These are phyloP conservation scores for Dioscorea zingiberensis DNA, from an alignment of 106 monocot species.

Conservation along the genomic window DNA sequence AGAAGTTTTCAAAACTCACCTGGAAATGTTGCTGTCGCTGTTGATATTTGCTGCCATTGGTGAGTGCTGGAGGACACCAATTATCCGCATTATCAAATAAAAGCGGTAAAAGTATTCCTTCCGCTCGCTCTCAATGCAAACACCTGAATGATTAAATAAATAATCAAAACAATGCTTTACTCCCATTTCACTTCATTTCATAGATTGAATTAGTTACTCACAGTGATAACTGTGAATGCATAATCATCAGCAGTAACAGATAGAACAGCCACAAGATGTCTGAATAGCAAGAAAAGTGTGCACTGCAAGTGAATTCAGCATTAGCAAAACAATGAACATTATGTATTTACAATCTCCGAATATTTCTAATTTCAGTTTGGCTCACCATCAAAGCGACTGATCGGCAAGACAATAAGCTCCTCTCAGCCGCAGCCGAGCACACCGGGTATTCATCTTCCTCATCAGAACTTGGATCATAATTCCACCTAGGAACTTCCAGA, in stretches of 20 bases:
- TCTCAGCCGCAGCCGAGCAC: slow-evolving; percentile 19
- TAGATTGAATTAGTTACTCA: slow-evolving; percentile 20
- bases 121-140: slow-evolving; percentile 49
- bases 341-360: no score
- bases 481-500: slow-evolving; percentile 42
- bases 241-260: slow-evolving; percentile 31
- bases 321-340: not conserved
- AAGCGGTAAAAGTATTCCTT: slow-evolving; percentile 60
- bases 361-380: not conserved
- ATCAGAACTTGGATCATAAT: slow-evolving; percentile 19
- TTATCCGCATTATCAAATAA: slow-evolving; percentile 40
- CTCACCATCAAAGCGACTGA: slow-evolving; percentile 34
- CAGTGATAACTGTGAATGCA: slow-evolving; percentile 35
- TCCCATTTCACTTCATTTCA: not conserved
- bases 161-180: not conserved
- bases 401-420: slow-evolving; percentile 19
- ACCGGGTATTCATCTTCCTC: slow-evolving; percentile 15
- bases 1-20: slow-evolving; percentile 7
- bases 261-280: slow-evolving; percentile 35
- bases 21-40: slow-evolving; percentile 8
- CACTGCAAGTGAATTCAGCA: slow-evolving; percentile 26
- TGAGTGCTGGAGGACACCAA: slow-evolving; percentile 25
- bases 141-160: slow-evolving; percentile 23
- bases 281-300: slow-evolving; percentile 30
- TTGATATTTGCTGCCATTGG: no score